Percentiles rank a stretch among this genome's conserved stretches.
These are phyloP conservation scores for Rutidosis leptorrhynchoides DNA, from an alignment of 129 eudicot genomes.

Conservation along the genomic window DNA sequence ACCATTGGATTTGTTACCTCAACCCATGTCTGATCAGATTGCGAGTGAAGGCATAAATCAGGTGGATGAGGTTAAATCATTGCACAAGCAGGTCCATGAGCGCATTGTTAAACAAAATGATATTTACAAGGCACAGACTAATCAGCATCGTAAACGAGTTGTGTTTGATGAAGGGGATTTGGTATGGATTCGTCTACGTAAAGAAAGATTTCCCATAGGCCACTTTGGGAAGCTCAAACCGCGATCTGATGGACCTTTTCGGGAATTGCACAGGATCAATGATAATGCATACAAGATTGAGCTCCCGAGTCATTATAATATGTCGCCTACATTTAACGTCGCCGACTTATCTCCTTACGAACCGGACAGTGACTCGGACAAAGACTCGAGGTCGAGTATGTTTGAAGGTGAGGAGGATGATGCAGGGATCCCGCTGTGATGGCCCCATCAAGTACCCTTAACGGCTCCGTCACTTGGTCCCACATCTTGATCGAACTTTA, in stretches of 20 bases:
- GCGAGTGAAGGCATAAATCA: background rate
- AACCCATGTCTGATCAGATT: background rate
- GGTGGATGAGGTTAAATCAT: background rate
- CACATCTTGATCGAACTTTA: no score
- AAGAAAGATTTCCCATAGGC: background rate
- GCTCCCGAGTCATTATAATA: background rate
- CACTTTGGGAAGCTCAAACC: background rate
- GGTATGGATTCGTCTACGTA: background rate
- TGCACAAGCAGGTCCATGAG: background rate
- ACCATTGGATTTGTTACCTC: background rate
- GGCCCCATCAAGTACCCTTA: no score
- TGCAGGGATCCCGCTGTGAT: no score
- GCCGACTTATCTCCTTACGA: no score
- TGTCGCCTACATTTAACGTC: background rate
- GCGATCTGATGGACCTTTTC: background rate
- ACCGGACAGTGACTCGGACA: background rate
- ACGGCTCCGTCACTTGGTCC: no score
- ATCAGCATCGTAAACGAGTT: background rate
- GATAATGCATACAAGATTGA: background rate
- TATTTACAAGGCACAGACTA: background rate
- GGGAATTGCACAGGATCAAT: background rate
- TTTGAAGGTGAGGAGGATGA: no score
- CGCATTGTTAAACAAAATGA: background rate
- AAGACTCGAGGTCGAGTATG: no score
- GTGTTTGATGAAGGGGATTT: conserved; percentile 2